Conservation (phyloP, 106 monocot species). For the Acorus calamus region DNA sequence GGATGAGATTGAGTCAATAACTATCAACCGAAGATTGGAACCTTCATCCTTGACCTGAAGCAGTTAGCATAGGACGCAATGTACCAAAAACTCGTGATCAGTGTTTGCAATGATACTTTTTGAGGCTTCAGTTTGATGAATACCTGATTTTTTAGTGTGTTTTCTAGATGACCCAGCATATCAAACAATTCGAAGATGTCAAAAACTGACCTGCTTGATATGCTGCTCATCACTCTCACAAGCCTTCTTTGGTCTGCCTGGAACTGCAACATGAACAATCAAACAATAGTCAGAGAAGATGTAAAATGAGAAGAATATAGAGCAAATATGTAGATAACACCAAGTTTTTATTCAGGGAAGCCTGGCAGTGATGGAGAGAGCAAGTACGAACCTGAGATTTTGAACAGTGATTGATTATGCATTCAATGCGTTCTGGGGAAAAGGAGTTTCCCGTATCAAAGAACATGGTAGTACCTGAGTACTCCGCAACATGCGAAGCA, state of each 20-base stretch:
- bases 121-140: background rate
- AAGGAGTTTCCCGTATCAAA: conserved; percentile 95
- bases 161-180: conserved; percentile 42
- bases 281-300: background rate
- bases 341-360: too few species aligned
- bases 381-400: background rate
- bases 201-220: conserved; percentile 62
- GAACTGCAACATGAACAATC: conserved; percentile 1
- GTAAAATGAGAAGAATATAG: background rate
- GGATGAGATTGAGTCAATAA: conserved; percentile 84
- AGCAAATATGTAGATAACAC: too few species aligned
- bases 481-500: conserved; percentile 45
- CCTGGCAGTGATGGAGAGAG: too few species aligned
- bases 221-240: conserved; percentile 54
- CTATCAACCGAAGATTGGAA: conserved; percentile 39
- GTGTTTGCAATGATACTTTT: background rate
- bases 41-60: conserved; percentile 35
- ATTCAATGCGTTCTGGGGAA: conserved; percentile 45
- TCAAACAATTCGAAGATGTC: conserved; percentile 71
- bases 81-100: too few species aligned
- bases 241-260: conserved; percentile 46
- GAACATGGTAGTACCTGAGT: conserved; percentile 47
- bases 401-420: conserved; percentile 28
- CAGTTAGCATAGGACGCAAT: conserved; percentile 4
- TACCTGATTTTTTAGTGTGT: conserved; percentile 33